A percentile compares a stretch with the other conserved stretches of the same genome.
These are phyloP conservation scores for Teunomyces cretensis DNA, from an alignment of 805 yeast genomes.

Conservation along the genomic window DNA sequence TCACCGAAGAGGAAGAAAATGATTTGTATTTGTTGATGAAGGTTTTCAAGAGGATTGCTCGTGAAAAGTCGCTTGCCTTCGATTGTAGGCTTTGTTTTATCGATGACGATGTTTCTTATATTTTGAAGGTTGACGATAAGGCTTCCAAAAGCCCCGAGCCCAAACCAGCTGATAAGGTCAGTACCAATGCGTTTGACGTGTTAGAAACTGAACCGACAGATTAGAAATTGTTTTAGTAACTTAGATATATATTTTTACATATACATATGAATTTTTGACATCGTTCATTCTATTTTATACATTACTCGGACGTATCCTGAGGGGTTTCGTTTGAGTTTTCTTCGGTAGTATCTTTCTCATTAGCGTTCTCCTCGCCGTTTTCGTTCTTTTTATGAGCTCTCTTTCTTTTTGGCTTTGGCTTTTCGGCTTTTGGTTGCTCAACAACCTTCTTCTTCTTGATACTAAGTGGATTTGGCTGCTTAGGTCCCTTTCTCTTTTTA, in stretches of 20 bases:
- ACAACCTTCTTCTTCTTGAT: slow-evolving; percentile 68
- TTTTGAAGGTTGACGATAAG: slow-evolving; percentile 16
- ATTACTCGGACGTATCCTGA: background rate
- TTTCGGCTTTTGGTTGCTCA: slow-evolving; percentile 10
- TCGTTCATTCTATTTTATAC: background rate
- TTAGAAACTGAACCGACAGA: slow-evolving; percentile 6
- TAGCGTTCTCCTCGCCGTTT: background rate
- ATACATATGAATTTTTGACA: background rate
- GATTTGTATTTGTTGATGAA: slow-evolving; percentile 43
- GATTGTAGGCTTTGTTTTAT: slow-evolving; percentile 47
- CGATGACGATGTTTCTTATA: slow-evolving; percentile 26
- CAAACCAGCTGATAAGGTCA: background rate
- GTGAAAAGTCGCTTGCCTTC: slow-evolving; percentile 47
- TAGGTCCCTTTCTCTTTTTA: slow-evolving; percentile 66
- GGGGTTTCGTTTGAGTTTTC: background rate
- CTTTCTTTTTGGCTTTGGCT: slow-evolving; percentile 11
- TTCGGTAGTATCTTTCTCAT: background rate
- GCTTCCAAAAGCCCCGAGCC: background rate
- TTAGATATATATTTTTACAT: background rate
- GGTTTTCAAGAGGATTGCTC: slow-evolving; percentile 29
- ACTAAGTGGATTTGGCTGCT: slow-evolving; percentile 89
- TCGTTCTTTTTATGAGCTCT: slow-evolving; percentile 4
- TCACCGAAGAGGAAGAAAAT: slow-evolving; percentile 39
- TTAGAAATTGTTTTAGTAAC: background rate
- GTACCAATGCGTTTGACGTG: slow-evolving; percentile 8